Percentiles rank a stretch among this genome's conserved stretches.
Conservation (phyloP, 2,329 filamentous ascomycete species). For the Fusarium equiseti region DNA sequence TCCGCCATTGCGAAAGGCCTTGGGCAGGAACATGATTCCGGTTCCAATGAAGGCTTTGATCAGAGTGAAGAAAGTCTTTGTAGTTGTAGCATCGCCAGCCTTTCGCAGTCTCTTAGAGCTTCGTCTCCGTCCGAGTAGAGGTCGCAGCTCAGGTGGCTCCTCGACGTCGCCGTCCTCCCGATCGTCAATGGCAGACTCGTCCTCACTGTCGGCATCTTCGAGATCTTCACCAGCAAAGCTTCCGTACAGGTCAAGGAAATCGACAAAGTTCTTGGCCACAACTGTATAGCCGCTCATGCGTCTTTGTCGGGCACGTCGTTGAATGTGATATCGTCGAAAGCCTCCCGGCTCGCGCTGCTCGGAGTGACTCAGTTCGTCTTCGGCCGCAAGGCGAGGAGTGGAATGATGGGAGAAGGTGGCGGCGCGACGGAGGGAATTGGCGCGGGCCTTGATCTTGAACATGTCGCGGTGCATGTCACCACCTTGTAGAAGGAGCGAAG, state of each 20-base stretch:
- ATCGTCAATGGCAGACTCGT: constrained; percentile 67
- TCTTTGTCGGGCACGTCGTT: constrained; percentile 56
- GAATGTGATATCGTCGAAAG: constrained; percentile 61
- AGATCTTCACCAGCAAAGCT: constrained; percentile 81
- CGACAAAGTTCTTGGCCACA: constrained; percentile 77
- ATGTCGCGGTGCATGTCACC: constrained; percentile 84
- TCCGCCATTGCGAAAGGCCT: constrained; percentile 82
- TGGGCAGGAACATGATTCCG: constrained; percentile 85
- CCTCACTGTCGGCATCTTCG: constrained; percentile 64
- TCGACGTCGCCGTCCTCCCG: constrained; percentile 59
- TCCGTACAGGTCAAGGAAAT: constrained; percentile 81
- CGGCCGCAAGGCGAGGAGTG: constrained; percentile 48
- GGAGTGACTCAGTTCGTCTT: constrained; percentile 50
- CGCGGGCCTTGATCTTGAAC: constrained; percentile 76
- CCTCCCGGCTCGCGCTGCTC: constrained; percentile 60
- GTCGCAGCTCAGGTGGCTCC: constrained; percentile 67
- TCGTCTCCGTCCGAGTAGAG: constrained; percentile 65
- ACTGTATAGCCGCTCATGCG: constrained; percentile 57
- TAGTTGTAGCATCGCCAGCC: constrained; percentile 73
- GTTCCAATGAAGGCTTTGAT: constrained; percentile 84
- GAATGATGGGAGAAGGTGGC: constrained; percentile 74
- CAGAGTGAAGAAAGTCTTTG: constrained; percentile 82
- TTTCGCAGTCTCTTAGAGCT: constrained; percentile 59
- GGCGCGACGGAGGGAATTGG: constrained; percentile 65
- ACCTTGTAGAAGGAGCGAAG: constrained; percentile 78